Conservation (phyloP, 2,329 filamentous ascomycete genomes). For the Eutypa lata region DNA sequence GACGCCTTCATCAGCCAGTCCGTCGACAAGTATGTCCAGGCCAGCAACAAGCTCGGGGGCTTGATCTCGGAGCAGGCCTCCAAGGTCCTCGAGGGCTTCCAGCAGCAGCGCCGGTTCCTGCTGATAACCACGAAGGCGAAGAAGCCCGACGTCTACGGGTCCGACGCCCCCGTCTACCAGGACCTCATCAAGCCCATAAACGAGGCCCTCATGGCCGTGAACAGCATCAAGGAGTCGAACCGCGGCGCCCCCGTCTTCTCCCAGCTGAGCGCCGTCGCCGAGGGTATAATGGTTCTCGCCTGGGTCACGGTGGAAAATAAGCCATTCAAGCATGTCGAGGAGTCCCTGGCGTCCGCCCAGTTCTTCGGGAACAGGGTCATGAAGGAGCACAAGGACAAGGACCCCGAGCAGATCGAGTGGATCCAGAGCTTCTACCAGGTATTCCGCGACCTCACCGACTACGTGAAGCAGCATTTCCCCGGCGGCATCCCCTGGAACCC, state of each 20-base stretch:
- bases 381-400: slow-evolving; percentile 81
- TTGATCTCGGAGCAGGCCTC: slow-evolving; percentile 72
- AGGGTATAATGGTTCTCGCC: slow-evolving; percentile 83
- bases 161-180: slow-evolving; percentile 63
- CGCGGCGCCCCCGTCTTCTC: slow-evolving; percentile 72
- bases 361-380: slow-evolving; percentile 94
- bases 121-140: slow-evolving; percentile 86
- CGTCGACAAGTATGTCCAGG: slow-evolving; percentile 72
- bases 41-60: slow-evolving; percentile 75
- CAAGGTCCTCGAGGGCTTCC: slow-evolving; percentile 64
- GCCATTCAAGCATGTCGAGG: slow-evolving; percentile 81
- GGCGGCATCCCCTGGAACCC: slow-evolving; percentile 85
- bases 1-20: slow-evolving; percentile 72
- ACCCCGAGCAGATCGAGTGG: slow-evolving; percentile 79
- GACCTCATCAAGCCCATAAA: slow-evolving; percentile 85
- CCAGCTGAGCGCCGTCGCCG: slow-evolving; percentile 82
- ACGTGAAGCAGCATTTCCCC: slow-evolving; percentile 79
- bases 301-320: slow-evolving; percentile 86
- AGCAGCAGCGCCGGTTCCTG: slow-evolving; percentile 82
- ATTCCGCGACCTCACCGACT: slow-evolving; percentile 78
- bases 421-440: slow-evolving; percentile 89
- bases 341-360: slow-evolving; percentile 78
- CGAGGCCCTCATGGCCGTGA: slow-evolving; percentile 73
- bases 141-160: slow-evolving; percentile 70
- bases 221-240: slow-evolving; percentile 78